phyloP scores from a whole-genome alignment of 2,329 filamentous ascomycete species.

The Fusarium albidum region DNA sequence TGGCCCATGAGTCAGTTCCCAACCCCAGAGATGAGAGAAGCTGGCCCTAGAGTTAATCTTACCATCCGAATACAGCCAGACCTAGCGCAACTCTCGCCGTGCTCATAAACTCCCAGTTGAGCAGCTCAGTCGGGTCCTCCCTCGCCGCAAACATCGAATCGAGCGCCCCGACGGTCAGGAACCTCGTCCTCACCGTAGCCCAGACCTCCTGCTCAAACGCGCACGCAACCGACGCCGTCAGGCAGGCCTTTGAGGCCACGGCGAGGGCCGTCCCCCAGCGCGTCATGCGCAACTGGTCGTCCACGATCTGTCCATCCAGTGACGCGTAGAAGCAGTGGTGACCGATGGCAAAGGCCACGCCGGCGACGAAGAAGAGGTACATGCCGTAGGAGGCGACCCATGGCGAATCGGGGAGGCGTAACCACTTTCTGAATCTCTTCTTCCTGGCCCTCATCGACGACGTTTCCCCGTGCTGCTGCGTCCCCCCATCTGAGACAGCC shows the following conservation, averaged over 20 bases:
- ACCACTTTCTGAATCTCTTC: background rate
- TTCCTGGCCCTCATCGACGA: too few relatives aligned
- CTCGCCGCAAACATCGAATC: constrained; percentile 18
- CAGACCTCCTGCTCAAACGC: constrained; percentile 6
- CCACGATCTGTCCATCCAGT: background rate
- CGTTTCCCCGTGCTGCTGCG: too few relatives aligned
- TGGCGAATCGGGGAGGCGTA: background rate
- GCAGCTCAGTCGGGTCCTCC: background rate
- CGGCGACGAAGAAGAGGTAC: background rate
- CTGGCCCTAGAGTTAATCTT: too few relatives aligned
- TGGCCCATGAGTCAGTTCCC: background rate
- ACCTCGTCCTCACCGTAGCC: background rate
- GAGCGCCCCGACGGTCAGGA: background rate
- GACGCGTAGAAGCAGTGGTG: constrained; percentile 10
- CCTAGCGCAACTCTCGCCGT: background rate
- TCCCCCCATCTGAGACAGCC: too few relatives aligned
- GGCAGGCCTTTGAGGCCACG: constrained; percentile 6
- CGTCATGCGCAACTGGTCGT: background rate
- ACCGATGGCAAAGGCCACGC: background rate
- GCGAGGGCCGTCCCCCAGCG: constrained; percentile 9
- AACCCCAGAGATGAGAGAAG: too few relatives aligned
- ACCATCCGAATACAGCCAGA: constrained; percentile 14
- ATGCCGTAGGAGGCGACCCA: constrained; percentile 5
- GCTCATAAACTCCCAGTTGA: background rate
- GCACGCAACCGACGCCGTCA: background rate